Percentiles rank a stretch among this genome's conserved stretches.
phyloP scores from a whole-genome alignment of 2,329 filamentous ascomycete species.

The Fusarium mundagurra region DNA sequence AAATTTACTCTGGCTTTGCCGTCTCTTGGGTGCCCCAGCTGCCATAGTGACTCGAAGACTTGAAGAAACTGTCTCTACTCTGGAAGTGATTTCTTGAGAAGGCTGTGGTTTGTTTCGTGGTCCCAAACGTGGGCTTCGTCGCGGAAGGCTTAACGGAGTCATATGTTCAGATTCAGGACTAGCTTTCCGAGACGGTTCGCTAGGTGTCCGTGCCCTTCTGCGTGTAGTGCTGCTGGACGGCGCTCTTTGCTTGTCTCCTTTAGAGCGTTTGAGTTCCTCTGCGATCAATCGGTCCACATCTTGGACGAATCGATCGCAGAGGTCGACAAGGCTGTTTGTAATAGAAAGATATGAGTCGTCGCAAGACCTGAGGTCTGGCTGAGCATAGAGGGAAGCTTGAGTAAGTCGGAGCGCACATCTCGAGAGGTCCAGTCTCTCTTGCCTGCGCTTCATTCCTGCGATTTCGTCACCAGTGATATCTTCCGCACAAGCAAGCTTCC shows the following conservation, averaged over 20 bases:
- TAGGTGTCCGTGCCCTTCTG: neutral
- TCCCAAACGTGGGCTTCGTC: neutral
- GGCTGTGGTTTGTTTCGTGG: neutral
- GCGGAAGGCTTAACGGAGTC: neutral
- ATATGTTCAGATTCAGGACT: too few species aligned
- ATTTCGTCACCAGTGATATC: neutral
- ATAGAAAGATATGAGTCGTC: too few species aligned
- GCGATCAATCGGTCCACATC: neutral
- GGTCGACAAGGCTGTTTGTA: neutral
- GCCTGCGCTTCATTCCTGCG: neutral
- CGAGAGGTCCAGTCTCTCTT: neutral
- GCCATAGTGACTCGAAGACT: neutral
- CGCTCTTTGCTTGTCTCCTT: rapidly evolving
- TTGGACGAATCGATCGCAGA: neutral
- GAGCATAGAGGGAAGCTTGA: neutral
- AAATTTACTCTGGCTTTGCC: neutral
- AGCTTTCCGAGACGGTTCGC: neutral
- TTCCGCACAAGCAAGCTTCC: neutral
- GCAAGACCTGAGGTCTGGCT: neutral
- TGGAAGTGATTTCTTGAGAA: neutral
- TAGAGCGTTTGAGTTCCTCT: neutral
- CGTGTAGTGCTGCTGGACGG: neutral
- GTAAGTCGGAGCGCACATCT: neutral
- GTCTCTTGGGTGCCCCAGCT: neutral
- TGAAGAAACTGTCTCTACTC: neutral